Conservation (phyloP, 306 rosid species). For the Canavalia ensiformis region DNA sequence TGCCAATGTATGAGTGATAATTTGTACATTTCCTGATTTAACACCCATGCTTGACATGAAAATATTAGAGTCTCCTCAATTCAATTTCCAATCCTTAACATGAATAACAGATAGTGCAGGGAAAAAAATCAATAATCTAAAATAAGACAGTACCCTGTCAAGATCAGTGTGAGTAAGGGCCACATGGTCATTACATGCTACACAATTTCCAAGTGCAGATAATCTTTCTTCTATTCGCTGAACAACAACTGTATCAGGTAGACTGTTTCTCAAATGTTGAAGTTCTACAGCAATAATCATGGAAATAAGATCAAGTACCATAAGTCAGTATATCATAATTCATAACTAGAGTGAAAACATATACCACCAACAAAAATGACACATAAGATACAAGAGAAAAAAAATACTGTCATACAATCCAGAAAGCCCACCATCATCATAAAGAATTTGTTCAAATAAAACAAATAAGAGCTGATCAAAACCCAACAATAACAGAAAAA, state of each 20-base stretch:
- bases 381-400: not conserved
- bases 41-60: not conserved
- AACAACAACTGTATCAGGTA: conserved; percentile 90
- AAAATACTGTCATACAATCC: not conserved
- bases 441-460: conserved; percentile 11
- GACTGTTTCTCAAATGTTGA: conserved; percentile 93
- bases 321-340: conserved; percentile 2
- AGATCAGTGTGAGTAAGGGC: conserved; percentile 98
- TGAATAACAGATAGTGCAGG: not conserved
- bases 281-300: conserved; percentile 67
- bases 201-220: conserved; percentile 94
- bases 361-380: not conserved
- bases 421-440: conserved; percentile 6
- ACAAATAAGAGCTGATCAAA: conserved; percentile 18
- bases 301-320: conserved; percentile 33
- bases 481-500: not conserved
- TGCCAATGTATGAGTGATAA: not conserved
- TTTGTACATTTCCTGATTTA: conserved; percentile 5
- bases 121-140: not conserved
- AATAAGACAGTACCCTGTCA: conserved; percentile 67
- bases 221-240: conserved; percentile 91
- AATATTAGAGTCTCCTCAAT: not conserved
- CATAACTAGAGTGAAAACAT: not conserved
- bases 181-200: conserved; percentile 94
- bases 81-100: conserved; percentile 18